Evolutionary conservation across 768 basidiomycete species (phyloP).

Genomic region (Cystofilobasidium bisporidii): DNA sequence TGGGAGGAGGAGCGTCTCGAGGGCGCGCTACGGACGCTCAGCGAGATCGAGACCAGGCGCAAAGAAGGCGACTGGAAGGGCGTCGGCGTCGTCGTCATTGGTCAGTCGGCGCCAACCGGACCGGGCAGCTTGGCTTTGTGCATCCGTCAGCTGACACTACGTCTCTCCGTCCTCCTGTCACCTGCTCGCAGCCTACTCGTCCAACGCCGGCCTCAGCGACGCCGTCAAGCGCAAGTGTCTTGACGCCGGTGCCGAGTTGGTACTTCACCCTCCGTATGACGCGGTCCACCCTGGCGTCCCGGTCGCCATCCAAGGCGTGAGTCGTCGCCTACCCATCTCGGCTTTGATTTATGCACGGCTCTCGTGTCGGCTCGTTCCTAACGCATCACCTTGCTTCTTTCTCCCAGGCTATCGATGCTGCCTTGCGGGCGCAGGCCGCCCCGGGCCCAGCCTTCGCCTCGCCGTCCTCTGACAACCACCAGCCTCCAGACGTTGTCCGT

Average conservation of each 20-base stretch:
- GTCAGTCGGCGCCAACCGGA: not conserved
- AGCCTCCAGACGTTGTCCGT: not conserved
- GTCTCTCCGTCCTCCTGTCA: not conserved
- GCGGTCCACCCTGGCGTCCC: not conserved
- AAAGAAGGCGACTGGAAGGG: slow-evolving; percentile 8
- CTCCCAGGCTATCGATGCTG: not conserved
- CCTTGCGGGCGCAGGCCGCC: not conserved
- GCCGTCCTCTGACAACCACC: no score
- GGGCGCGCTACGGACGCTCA: not conserved
- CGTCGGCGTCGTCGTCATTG: slow-evolving; percentile 12
- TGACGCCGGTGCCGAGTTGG: slow-evolving; percentile 11
- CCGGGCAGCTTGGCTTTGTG: no score
- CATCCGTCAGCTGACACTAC: no score
- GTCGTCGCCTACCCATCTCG: not conserved
- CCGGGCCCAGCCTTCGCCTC: no score
- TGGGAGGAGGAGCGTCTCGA: slow-evolving; percentile 17
- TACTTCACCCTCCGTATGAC: slow-evolving; percentile 15
- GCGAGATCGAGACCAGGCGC: not conserved
- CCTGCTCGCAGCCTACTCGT: slow-evolving; percentile 7
- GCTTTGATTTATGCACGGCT: no score
- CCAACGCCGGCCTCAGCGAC: not conserved
- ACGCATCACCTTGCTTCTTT: not conserved
- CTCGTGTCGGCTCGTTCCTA: not conserved
- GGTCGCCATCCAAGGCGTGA: slow-evolving; percentile 1
- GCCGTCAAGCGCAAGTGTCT: slow-evolving; percentile 8